Base-by-base conservation (phyloP, 2,329 filamentous ascomycete species). In the Chaetoscypha palmicola region DNA sequence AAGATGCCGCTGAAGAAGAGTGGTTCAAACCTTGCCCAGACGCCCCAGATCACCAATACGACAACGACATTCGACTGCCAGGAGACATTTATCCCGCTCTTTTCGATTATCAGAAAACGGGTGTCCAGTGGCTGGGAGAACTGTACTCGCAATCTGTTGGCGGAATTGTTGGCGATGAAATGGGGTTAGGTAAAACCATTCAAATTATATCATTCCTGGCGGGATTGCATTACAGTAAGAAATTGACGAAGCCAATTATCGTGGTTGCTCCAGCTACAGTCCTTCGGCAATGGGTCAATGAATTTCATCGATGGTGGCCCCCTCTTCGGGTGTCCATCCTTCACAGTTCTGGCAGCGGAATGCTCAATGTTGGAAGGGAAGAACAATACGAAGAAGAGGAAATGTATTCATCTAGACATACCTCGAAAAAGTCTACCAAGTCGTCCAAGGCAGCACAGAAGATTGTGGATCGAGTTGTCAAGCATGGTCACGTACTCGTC, bases 271-370 rank as follows among this genome's bases (percentile, higher is more conserved):
- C 92, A 2, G 91, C 91, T 3, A 98, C 92, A 0, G 84, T 98
- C 19, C 82, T 98, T 68, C 85, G 88, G 49, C 92, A 98, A 62
- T 98, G 92, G 92, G 92, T 96, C 10, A 94, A 94, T 52, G 92
- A 98, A 60, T 97, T 98, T 56, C 94, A 98, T 65, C 81, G 83
- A 10, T 98, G 94, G 94, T 98, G 94, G 94, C 92, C 92, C n/a
- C 83, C 92, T n/a, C 71, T 98, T 23, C 79, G 94, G 32, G 92
- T 98, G 4, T 94, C 90, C 0, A 97, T 98, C 49, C 64, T 98
- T 38, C 92, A 98, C 62, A 88, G 88, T 1, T 96, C 92, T 3
- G 92, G 92, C 2, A 97, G 89, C 62, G 94, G 92, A 14, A 97
- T 98, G 91, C 69, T 96, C 41, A 89, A 94, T 52, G 71, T 94